A percentile compares a stretch with the other conserved stretches of the same genome.
phyloP scores from a whole-genome alignment of 2,329 filamentous ascomycete species.

The Ceratocystis lukuohia region DNA sequence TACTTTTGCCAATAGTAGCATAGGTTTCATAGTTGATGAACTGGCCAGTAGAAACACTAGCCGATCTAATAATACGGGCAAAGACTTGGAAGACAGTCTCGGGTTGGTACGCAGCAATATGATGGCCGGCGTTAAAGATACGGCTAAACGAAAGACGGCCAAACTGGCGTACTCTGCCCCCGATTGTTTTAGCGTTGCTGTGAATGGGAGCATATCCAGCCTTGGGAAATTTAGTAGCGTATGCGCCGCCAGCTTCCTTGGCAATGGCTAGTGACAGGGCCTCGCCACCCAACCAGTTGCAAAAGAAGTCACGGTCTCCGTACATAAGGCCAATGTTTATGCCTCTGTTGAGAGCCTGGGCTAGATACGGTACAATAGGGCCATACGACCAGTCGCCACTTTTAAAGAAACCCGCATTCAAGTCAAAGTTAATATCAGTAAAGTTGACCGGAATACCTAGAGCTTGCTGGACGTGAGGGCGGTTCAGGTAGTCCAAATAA shows the following conservation, averaged over 20 bases:
- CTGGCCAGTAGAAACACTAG: constrained; percentile 43
- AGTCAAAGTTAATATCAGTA: constrained; percentile 49
- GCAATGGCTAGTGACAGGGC: constrained; percentile 53
- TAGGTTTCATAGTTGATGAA: constrained; percentile 37
- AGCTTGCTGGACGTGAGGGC: constrained; percentile 40
- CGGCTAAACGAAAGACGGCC: constrained; percentile 59
- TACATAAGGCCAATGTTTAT: constrained; percentile 62
- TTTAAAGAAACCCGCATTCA: constrained; percentile 39
- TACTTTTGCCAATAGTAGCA: background rate
- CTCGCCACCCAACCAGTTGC: constrained; percentile 62
- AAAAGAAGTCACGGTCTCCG: constrained; percentile 49
- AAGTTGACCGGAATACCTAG: constrained; percentile 51
- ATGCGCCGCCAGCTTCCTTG: constrained; percentile 33
- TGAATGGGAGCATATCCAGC: constrained; percentile 62
- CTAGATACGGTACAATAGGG: constrained; percentile 32
- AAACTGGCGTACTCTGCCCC: constrained; percentile 61
- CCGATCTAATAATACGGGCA: constrained; percentile 43
- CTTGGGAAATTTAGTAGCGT: constrained; percentile 42
- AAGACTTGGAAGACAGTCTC: constrained; percentile 47
- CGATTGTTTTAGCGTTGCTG: constrained; percentile 52
- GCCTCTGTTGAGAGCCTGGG: constrained; percentile 45
- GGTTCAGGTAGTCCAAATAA: constrained; percentile 53
- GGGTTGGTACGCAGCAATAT: constrained; percentile 48
- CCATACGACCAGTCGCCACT: constrained; percentile 14
- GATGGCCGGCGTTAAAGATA: constrained; percentile 53